Evolutionary conservation across 495 filamentous ascomycete genomes (phyloP), one percentile per base, ranked within the genome.

Genomic region (Ascobolus immersus): DNA sequence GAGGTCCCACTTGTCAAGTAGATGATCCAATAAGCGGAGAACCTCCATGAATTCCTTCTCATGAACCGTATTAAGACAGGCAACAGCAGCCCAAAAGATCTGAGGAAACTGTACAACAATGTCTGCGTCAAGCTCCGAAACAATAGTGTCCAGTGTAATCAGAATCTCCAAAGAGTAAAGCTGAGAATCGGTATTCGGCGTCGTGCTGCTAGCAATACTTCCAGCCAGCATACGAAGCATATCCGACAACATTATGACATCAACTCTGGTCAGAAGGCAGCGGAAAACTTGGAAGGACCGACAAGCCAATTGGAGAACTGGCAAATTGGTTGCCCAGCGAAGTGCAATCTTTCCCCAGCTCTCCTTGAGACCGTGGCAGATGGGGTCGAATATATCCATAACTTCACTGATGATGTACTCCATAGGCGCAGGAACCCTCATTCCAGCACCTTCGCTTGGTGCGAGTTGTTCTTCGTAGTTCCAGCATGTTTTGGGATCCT

Each of bases 111-210:
- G 69, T 26, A 91, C 41, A 10, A 99, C 60, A 51, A 86, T 75
- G 14, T 69, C 58, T 2, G 72, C 61, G n/a, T 77, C 69, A 14
- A 92, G 57, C 17, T 79, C 78, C 36, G 66, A 64, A 37, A 94
- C 86, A 35, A 93, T 73, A 0, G 80, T 77, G 38, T 82, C 78
- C 28, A 99, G 51, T 0, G 86, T 94, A 1, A 80, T 91, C 17
- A 99, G 57, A 45, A 94, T 92, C 46, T 99, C 86, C 73, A 93
- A 78, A 2, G 89, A 89, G 51, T 93, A 99, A 2, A 79, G 77
- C 43, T 90, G 79, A 32, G 90, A 81, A 52, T 93, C 82, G 14
- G 28, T n/a, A n/a, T n/a, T n/a, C n/a, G n/a, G n/a, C 0, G 67
- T 59, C 39, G 82, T 76, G 40, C 92, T 78, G 42, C 92, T 80